Evolutionary conservation across 2,329 filamentous ascomycete species (phyloP).

Genomic region (Trichoderma aggressivum): DNA sequence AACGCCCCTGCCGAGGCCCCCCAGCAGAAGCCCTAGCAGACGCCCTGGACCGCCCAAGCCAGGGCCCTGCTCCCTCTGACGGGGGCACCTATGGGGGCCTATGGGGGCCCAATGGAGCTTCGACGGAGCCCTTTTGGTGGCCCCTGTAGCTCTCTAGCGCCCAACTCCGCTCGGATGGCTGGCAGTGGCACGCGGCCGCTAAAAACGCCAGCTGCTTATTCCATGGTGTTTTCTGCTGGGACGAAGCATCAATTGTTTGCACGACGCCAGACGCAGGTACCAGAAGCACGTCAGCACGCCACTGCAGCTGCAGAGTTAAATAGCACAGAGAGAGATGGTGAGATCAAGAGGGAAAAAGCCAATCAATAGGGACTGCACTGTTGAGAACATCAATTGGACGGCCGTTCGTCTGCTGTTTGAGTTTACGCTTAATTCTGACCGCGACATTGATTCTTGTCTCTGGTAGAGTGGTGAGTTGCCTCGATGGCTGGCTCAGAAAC

Average conservation of each 20-base stretch:
- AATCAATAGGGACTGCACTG: not conserved
- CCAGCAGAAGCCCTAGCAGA: not conserved
- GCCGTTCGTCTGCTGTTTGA: not conserved
- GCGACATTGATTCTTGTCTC: not conserved
- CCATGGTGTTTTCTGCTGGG: not conserved
- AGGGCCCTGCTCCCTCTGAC: conserved; percentile 1
- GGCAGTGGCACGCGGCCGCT: conserved; percentile 13
- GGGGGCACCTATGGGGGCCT: not conserved
- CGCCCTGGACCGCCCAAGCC: not conserved
- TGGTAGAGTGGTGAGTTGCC: not conserved
- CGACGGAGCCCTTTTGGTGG: not conserved
- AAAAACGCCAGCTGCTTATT: conserved; percentile 4
- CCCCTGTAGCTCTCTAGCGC: not conserved
- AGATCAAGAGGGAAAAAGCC: not conserved
- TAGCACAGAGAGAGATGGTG: not conserved
- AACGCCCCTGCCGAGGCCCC: conserved; percentile 1
- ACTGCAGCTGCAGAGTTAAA: not conserved
- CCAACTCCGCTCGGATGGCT: not conserved
- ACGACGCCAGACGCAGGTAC: not conserved
- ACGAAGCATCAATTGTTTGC: not conserved
- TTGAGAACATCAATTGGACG: not conserved
- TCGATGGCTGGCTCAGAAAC: not conserved
- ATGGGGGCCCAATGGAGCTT: not conserved
- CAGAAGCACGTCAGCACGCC: not conserved
- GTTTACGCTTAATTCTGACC: conserved; percentile 12